Percentiles rank a stretch among this genome's conserved stretches.
Conservation (phyloP, 2,329 filamentous ascomycete genomes). For the Trichophaea hybrida region DNA sequence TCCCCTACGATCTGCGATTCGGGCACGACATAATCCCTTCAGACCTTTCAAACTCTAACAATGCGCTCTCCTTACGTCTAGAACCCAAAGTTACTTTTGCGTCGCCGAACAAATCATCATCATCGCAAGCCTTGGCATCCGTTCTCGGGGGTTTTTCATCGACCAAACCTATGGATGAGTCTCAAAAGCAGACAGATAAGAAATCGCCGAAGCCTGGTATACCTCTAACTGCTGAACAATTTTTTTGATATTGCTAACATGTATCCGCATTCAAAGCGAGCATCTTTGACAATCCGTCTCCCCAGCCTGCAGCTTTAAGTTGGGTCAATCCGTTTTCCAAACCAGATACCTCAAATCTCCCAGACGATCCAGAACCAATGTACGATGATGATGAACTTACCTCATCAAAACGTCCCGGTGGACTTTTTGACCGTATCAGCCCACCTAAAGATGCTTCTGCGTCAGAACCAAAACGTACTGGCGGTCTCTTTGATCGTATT, state of each 20-base stretch:
- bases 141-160: conserved; percentile 7
- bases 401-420: not conserved
- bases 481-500: conserved; percentile 17
- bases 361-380: conserved; percentile 20
- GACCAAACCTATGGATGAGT: not conserved
- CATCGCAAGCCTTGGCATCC: conserved; percentile 16
- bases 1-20: conserved; percentile 4
- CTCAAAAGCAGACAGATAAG: not conserved
- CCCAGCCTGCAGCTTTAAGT: not conserved
- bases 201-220: not conserved
- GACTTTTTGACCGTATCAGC: conserved; percentile 15
- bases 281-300: conserved; percentile 4
- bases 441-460: conserved; percentile 3
- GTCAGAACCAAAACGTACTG: not conserved
- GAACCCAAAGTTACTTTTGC: conserved; percentile 4
- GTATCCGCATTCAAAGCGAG: not conserved
- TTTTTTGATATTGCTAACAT: not conserved
- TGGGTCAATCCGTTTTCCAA: conserved; percentile 15
- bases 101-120: conserved; percentile 8
- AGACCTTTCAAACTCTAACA: conserved; percentile 3
- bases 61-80: conserved; percentile 1
- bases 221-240: not conserved
- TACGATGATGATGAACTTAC: conserved; percentile 18
- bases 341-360: conserved; percentile 9
- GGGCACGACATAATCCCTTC: not conserved